Evolutionary conservation across 805 yeast species (phyloP).

Genomic region (Candida caryicola): DNA sequence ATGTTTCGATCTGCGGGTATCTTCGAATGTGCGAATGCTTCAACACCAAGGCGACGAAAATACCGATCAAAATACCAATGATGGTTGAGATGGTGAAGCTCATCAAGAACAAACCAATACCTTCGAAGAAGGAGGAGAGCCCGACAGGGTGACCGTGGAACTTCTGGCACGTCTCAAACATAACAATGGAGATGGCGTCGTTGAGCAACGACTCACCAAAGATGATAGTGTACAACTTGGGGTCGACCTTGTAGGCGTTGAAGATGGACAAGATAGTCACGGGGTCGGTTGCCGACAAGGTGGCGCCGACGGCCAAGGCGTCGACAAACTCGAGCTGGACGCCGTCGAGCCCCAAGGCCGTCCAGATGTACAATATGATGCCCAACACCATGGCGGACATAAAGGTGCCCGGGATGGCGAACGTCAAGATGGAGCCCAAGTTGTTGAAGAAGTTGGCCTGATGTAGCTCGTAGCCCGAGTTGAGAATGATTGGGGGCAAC

Average conservation of each 20-base stretch:
- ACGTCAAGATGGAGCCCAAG: slow-evolving; percentile 83
- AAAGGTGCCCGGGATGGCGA: slow-evolving; percentile 97
- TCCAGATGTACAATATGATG: slow-evolving; percentile 82
- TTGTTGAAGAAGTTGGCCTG: slow-evolving; percentile 94
- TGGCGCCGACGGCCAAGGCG: slow-evolving; percentile 96
- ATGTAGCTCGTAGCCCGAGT: slow-evolving; percentile 94
- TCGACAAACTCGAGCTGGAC: slow-evolving; percentile 90
- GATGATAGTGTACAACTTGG: slow-evolving; percentile 92
- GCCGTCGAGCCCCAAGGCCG: slow-evolving; percentile 86
- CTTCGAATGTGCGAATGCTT: slow-evolving; percentile 92
- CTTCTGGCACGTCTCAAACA: slow-evolving; percentile 98
- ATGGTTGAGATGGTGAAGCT: slow-evolving; percentile 87
- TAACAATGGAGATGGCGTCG: slow-evolving; percentile 97
- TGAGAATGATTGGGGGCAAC: slow-evolving; percentile 92
- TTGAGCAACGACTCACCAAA: slow-evolving; percentile 94
- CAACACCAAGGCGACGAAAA: slow-evolving; percentile 81
- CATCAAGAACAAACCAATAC: slow-evolving; percentile 89
- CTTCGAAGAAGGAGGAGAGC: slow-evolving; percentile 80
- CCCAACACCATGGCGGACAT: slow-evolving; percentile 90
- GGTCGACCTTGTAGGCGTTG: slow-evolving; percentile 97
- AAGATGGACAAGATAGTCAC: slow-evolving; percentile 94
- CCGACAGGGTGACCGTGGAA: slow-evolving; percentile 81
- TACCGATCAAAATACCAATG: slow-evolving; percentile 86
- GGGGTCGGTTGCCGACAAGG: slow-evolving; percentile 97
- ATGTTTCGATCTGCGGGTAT: slow-evolving; percentile 96